Conservation (phyloP, 1,284 basidiomycete genomes). For the Trichosporon asahii region DNA sequence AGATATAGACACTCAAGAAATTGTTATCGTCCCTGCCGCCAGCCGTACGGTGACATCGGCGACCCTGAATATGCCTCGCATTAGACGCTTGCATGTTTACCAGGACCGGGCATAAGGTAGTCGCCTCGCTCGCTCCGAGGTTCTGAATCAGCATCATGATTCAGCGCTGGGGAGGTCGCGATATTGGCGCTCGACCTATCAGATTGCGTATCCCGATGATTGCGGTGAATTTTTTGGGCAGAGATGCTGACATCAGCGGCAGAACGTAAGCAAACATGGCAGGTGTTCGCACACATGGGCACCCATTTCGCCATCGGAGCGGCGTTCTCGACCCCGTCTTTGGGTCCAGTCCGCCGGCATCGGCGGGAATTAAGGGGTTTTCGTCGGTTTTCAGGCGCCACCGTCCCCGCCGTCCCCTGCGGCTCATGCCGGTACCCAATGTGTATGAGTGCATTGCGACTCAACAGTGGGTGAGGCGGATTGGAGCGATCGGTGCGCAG, state of each 20-base stretch:
- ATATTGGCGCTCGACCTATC: neutral
- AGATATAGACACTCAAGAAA: neutral
- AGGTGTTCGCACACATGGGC: neutral
- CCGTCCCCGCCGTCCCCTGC: neutral
- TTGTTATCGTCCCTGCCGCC: neutral
- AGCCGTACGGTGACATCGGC: neutral
- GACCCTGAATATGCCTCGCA: neutral
- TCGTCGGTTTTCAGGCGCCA: neutral
- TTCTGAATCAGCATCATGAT: neutral
- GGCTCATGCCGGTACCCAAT: neutral
- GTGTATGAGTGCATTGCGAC: neutral
- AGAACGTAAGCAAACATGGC: neutral
- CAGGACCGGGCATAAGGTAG: neutral
- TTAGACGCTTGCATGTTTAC: neutral
- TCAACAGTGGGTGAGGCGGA: neutral
- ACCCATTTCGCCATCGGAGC: neutral
- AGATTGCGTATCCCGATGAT: neutral
- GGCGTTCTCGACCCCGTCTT: neutral
- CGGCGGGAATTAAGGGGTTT: neutral
- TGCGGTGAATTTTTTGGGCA: neutral
- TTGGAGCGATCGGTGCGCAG: neutral
- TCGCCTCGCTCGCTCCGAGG: neutral
- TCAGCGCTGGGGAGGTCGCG: neutral
- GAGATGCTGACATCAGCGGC: neutral
- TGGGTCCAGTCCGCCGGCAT: neutral